Conservation (phyloP, 2,329 filamentous ascomycete species). For the Pseudohalonectria lignicola region DNA sequence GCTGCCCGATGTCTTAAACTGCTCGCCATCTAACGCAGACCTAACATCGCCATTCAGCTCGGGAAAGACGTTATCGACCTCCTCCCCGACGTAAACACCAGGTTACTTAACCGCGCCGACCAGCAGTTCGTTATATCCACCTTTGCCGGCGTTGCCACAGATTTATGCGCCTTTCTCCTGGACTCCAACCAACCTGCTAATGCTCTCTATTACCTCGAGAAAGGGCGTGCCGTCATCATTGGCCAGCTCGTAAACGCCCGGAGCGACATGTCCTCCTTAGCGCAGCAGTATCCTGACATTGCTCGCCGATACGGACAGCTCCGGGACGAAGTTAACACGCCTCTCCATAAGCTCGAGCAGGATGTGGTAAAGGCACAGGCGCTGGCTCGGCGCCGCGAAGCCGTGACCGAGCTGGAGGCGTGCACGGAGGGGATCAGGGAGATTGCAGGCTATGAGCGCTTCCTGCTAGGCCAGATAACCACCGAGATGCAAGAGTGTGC, state of each 20-base stretch:
- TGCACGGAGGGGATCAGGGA: neutral
- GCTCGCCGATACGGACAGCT: neutral
- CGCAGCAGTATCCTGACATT: neutral
- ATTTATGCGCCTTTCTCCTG: neutral
- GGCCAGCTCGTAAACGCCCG: no score
- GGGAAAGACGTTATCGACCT: neutral
- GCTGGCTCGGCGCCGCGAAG: neutral
- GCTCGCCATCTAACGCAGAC: no score
- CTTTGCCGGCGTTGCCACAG: neutral
- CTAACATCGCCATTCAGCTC: no score
- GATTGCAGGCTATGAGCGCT: neutral
- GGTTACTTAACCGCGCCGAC: neutral
- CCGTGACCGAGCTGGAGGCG: neutral
- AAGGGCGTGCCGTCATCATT: no score
- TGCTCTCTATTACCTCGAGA: neutral
- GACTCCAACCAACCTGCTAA: neutral
- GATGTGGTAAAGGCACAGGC: neutral
- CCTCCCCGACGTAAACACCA: neutral
- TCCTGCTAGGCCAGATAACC: neutral
- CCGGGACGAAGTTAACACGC: neutral
- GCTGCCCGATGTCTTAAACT: no score
- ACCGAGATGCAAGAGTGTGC: neutral
- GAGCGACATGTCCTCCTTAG: no score
- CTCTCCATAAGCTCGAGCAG: no score
- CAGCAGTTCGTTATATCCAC: neutral